A percentile compares a stretch with the other conserved stretches of the same genome.
These are phyloP conservation scores for Tricholoma sp. DNA, from an alignment of 768 basidiomycete genomes.

Conservation along the genomic window DNA sequence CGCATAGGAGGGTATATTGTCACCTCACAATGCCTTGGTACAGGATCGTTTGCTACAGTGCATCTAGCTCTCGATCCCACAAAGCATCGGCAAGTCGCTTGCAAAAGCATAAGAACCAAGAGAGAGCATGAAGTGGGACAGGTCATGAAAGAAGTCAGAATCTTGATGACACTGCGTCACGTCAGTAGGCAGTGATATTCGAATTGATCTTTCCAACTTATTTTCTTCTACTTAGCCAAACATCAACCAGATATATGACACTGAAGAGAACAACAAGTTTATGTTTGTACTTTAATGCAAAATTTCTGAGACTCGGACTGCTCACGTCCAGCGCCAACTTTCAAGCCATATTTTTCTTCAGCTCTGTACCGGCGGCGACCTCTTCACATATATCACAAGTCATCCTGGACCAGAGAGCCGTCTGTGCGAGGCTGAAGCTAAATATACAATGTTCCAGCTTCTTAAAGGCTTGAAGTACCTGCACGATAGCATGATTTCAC, in stretches of 20 bases:
- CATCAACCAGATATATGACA: slow-evolving; percentile 73
- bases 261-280: slow-evolving; percentile 57
- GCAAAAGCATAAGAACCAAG: slow-evolving; percentile 72
- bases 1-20: slow-evolving; percentile 63
- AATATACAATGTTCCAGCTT: slow-evolving; percentile 80
- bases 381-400: slow-evolving; percentile 80
- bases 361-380: slow-evolving; percentile 79
- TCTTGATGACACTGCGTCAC: slow-evolving; percentile 67
- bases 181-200: slow-evolving; percentile 32
- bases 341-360: slow-evolving; percentile 78
- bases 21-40: slow-evolving; percentile 77
- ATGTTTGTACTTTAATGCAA: slow-evolving; percentile 33
- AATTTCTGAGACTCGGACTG: neutral
- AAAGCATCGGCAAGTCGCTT: slow-evolving; percentile 71
- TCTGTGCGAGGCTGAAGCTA: slow-evolving; percentile 75
- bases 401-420: slow-evolving; percentile 43
- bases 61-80: slow-evolving; percentile 68
- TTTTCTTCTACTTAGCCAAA: slow-evolving; percentile 58
- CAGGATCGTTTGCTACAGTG: slow-evolving; percentile 79
- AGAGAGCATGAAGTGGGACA: slow-evolving; percentile 52
- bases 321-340: neutral
- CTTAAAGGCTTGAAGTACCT: slow-evolving; percentile 68
- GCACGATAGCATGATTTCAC: slow-evolving; percentile 68
- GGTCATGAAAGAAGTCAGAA: slow-evolving; percentile 75
- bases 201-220: neutral